A percentile compares a stretch with the other conserved stretches of the same genome.
These are phyloP conservation scores for Nigrospora oryzae DNA, from an alignment of 2,329 filamentous ascomycete genomes.

Conservation along the genomic window DNA sequence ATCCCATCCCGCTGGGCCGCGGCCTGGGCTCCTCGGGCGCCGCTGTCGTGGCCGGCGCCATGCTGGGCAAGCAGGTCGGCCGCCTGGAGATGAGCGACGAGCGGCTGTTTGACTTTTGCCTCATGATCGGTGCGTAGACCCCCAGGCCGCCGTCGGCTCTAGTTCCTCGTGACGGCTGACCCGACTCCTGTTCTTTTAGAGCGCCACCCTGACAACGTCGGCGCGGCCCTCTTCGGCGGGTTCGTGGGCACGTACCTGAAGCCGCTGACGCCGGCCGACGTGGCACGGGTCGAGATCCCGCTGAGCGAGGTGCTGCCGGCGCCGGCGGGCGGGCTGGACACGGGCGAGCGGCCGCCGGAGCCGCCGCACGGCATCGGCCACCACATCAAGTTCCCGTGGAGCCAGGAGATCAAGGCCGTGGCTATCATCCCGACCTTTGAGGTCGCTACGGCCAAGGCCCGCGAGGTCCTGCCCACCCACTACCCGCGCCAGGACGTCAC, in stretches of 20 bases:
- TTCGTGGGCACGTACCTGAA: constrained; percentile 97
- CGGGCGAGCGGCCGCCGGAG: constrained; percentile 74
- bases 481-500: constrained; percentile 77
- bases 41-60: constrained; percentile 91
- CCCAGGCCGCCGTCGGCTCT: too few species aligned
- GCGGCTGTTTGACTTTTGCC: constrained; percentile 85
- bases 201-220: constrained; percentile 89
- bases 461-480: constrained; percentile 70
- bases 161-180: neutral
- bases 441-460: constrained; percentile 86
- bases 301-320: constrained; percentile 87
- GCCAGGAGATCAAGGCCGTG: constrained; percentile 89
- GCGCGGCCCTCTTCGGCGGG: constrained; percentile 87
- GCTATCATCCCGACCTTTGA: constrained; percentile 95
- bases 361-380: constrained; percentile 92
- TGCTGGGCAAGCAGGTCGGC: constrained; percentile 83
- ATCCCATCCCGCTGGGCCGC: constrained; percentile 87
- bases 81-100: constrained; percentile 69
- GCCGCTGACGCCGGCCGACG: constrained; percentile 81
- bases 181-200: constrained; percentile 35
- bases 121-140: constrained; percentile 75
- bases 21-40: constrained; percentile 93
- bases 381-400: constrained; percentile 93
- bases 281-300: constrained; percentile 86
- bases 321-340: constrained; percentile 85